Conservation (phyloP, 2,329 filamentous ascomycete species). For the Lecanosticta acicola region DNA sequence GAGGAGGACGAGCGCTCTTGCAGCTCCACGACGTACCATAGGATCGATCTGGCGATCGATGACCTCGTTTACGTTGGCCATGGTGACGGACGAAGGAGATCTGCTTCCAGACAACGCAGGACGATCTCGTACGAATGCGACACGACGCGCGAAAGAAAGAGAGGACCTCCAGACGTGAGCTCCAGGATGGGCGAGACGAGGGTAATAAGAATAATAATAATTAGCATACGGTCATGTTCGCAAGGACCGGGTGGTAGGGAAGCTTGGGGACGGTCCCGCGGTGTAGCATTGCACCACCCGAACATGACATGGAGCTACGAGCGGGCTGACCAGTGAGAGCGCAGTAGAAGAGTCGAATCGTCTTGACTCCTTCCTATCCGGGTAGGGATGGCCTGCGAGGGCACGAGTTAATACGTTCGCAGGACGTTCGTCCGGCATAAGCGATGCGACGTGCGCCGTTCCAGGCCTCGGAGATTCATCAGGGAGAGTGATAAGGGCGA, state of each 20-base stretch:
- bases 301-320: background rate
- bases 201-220: too few relatives aligned
- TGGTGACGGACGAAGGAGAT: constrained; percentile 4
- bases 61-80: constrained; percentile 29
- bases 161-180: too few relatives aligned
- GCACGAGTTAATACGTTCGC: too few relatives aligned
- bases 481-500: too few relatives aligned
- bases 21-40: constrained; percentile 19
- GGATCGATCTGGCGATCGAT: constrained; percentile 32
- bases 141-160: background rate
- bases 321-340: background rate
- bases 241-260: background rate
- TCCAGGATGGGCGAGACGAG: background rate
- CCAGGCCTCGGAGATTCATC: too few relatives aligned
- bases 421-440: too few relatives aligned
- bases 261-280: background rate
- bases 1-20: background rate
- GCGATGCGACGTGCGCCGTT: too few relatives aligned
- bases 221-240: background rate
- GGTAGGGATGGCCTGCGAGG: background rate
- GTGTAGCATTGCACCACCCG: constrained; percentile 1
- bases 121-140: background rate
- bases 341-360: background rate
- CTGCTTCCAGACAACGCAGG: background rate
- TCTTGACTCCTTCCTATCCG: background rate